Percentiles rank a stretch among this genome's conserved stretches.
These are phyloP conservation scores for Xylaria sp. DNA, from an alignment of 2,329 filamentous ascomycete species.

Conservation along the genomic window DNA sequence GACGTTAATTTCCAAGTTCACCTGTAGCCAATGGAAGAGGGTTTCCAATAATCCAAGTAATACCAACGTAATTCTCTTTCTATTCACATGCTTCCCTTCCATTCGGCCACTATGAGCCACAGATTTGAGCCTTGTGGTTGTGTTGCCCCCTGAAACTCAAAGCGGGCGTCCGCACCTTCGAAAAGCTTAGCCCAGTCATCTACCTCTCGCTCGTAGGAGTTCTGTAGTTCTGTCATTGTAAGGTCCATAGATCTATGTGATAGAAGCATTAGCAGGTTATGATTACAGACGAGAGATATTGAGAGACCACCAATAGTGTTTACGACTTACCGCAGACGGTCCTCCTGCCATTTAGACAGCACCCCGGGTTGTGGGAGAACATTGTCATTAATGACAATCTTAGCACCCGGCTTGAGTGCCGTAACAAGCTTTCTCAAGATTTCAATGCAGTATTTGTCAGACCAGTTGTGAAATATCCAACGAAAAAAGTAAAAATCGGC, in stretches of 20 bases:
- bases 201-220: slow-evolving; percentile 31
- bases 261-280: background rate
- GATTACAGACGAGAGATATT: background rate
- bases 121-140: slow-evolving; percentile 38
- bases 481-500: slow-evolving; percentile 34
- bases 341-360: slow-evolving; percentile 34
- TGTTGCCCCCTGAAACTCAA: slow-evolving; percentile 37
- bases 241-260: slow-evolving; percentile 36
- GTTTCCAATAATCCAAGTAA: no score
- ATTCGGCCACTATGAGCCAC: slow-evolving; percentile 37
- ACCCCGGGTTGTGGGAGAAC: slow-evolving; percentile 28
- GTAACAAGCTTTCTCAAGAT: slow-evolving; percentile 28
- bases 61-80: background rate
- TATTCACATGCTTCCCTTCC: slow-evolving; percentile 29
- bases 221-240: slow-evolving; percentile 41
- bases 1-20: no score
- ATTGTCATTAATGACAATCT: slow-evolving; percentile 44
- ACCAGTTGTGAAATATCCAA: slow-evolving; percentile 37
- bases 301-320: slow-evolving; percentile 26
- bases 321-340: slow-evolving; percentile 32
- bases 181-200: slow-evolving; percentile 42
- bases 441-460: slow-evolving; percentile 29
- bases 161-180: slow-evolving; percentile 34
- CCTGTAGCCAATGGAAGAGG: no score
- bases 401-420: slow-evolving; percentile 45